A percentile compares a stretch with the other conserved stretches of the same genome.
Conservation (phyloP, 495 filamentous ascomycete genomes). For the Penicillium lagena region DNA sequence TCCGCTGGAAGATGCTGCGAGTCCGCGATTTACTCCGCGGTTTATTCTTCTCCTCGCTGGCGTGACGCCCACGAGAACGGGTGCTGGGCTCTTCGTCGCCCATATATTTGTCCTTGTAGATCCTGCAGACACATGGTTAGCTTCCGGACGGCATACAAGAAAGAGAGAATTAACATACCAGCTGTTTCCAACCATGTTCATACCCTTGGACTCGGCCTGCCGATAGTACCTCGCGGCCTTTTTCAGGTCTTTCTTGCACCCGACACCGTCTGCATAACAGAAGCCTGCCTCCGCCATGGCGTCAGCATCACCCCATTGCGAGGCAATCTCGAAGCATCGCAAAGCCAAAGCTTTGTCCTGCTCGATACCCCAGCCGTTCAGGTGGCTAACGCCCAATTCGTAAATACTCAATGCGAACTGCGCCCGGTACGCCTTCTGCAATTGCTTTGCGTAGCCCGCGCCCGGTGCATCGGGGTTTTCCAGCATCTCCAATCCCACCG, state of each 20-base stretch:
- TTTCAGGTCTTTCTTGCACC: slow-evolving; percentile 91
- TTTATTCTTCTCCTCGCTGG: slow-evolving; percentile 47
- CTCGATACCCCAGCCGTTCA: slow-evolving; percentile 96
- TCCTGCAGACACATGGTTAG: slow-evolving; percentile 46
- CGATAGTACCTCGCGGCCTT: slow-evolving; percentile 90
- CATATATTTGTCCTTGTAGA: slow-evolving; percentile 92
- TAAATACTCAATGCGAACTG: slow-evolving; percentile 95
- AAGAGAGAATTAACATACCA: slow-evolving; percentile 56
- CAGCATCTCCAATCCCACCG: slow-evolving; percentile 72
- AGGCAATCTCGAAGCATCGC: slow-evolving; percentile 93
- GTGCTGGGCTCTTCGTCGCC: slow-evolving; percentile 56
- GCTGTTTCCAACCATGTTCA: slow-evolving; percentile 96
- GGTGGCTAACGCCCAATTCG: slow-evolving; percentile 91
- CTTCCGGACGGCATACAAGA: not conserved
- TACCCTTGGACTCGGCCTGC: slow-evolving; percentile 82
- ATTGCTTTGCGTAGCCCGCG: slow-evolving; percentile 56
- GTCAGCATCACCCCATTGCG: slow-evolving; percentile 94
- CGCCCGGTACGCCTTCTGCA: slow-evolving; percentile 71
- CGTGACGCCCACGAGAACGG: slow-evolving; percentile 30
- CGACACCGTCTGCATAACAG: slow-evolving; percentile 79
- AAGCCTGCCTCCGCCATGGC: slow-evolving; percentile 84
- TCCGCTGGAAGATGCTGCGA: slow-evolving; percentile 60
- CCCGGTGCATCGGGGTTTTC: slow-evolving; percentile 65
- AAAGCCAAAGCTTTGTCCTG: slow-evolving; percentile 85
- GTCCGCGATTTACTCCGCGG: slow-evolving; percentile 57